These are phyloP conservation scores for Adansonia gregorii DNA, from an alignment of 441 rosid genomes.

Conservation along the genomic window DNA sequence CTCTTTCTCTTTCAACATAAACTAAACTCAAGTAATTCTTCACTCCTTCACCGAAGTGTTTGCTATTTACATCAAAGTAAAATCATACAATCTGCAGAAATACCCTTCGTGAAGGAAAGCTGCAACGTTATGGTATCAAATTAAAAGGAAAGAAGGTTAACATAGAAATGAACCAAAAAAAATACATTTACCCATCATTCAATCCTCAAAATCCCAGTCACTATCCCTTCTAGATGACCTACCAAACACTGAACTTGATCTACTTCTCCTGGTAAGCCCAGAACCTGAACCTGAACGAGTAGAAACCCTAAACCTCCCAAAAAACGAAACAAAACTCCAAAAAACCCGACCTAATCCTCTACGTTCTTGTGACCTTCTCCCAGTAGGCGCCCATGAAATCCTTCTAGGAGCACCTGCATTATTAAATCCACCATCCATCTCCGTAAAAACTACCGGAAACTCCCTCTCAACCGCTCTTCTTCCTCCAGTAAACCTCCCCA, in stretches of 20 bases:
- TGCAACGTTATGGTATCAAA: too few relatives aligned
- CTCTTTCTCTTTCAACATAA: constrained; percentile 20
- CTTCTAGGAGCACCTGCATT: constrained; percentile 47
- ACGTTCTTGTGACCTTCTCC: constrained; percentile 48
- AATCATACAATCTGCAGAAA: constrained; percentile 35
- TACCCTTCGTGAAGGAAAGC: too few relatives aligned
- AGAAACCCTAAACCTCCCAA: constrained; percentile 46
- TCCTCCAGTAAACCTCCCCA: constrained; percentile 60
- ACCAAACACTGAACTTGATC: constrained; percentile 30
- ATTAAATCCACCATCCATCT: constrained; percentile 66
- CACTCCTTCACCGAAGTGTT: constrained; percentile 30
- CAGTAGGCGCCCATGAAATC: constrained; percentile 55
- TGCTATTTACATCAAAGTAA: constrained; percentile 43
- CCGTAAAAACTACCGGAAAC: constrained; percentile 59
- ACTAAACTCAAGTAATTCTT: constrained; percentile 17
- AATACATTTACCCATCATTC: too few relatives aligned
- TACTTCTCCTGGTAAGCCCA: constrained; percentile 36
- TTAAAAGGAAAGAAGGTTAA: too few relatives aligned
- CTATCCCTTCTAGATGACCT: constrained; percentile 41
- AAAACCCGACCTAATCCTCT: constrained; percentile 51
- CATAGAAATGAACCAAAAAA: too few relatives aligned
- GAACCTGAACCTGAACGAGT: constrained; percentile 33
- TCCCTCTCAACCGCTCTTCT: constrained; percentile 53
- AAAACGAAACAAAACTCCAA: constrained; percentile 45
- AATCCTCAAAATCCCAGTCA: constrained; percentile 38